phyloP scores from a whole-genome alignment of 2,329 filamentous ascomycete genomes.

The Fusarium penzigii region DNA sequence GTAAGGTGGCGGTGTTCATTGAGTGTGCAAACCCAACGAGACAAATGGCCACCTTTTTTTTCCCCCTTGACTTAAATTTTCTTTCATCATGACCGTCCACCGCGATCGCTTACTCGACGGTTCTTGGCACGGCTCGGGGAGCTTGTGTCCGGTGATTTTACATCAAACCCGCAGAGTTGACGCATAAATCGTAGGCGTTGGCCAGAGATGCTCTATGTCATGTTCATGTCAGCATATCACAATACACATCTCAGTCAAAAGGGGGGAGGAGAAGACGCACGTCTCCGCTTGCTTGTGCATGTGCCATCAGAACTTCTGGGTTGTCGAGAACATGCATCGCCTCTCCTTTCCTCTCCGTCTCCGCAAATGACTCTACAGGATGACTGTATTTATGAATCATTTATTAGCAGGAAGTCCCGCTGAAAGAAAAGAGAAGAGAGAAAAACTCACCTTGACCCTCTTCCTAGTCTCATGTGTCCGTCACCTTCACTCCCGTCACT shows the following conservation, averaged over 20 bases:
- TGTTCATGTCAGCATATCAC: too few species aligned
- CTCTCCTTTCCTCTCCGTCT: conserved; percentile 46
- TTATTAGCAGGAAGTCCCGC: too few species aligned
- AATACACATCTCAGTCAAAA: too few species aligned
- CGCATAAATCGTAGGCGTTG: conserved; percentile 58
- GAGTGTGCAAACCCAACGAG: too few species aligned
- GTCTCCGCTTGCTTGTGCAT: conserved; percentile 54
- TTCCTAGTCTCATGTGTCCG: conserved; percentile 14
- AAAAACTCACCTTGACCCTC: background rate
- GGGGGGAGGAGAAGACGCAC: conserved; percentile 40
- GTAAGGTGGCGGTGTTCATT: too few species aligned
- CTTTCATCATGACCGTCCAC: conserved; percentile 8
- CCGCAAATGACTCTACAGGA: conserved; percentile 42
- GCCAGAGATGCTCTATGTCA: conserved; percentile 53
- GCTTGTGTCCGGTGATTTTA: conserved; percentile 9
- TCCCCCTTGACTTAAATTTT: too few species aligned
- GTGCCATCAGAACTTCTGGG: conserved; percentile 61
- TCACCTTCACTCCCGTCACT: conserved; percentile 25
- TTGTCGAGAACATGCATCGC: conserved; percentile 57
- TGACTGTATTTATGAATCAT: background rate
- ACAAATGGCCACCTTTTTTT: too few species aligned
- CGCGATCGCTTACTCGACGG: conserved; percentile 16
- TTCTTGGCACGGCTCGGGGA: conserved; percentile 11
- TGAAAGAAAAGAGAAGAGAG: too few species aligned
- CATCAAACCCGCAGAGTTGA: conserved; percentile 55